Percentiles rank a stretch among this genome's conserved stretches.
phyloP scores from a whole-genome alignment of 768 basidiomycete genomes.

The Rhodosporidiobolus sp. region DNA sequence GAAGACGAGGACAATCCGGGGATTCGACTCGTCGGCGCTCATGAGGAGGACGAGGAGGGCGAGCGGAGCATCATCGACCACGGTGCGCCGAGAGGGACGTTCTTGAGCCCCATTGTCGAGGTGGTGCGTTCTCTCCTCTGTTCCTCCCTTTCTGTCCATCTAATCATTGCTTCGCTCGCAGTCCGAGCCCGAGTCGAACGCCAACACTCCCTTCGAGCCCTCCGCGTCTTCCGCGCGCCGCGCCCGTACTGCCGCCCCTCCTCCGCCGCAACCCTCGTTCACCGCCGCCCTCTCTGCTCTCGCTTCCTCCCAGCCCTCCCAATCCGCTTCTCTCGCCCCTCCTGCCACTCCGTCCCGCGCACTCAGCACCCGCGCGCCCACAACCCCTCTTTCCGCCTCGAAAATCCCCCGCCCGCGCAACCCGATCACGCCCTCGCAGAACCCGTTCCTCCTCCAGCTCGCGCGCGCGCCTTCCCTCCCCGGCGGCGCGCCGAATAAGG shows the following conservation, averaged over 20 bases:
- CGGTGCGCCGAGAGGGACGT: conserved; percentile 1
- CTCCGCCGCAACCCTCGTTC: conserved; percentile 7
- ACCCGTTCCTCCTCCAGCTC: conserved; percentile 19
- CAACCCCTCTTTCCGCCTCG: conserved; percentile 2
- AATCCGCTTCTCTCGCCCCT: not conserved
- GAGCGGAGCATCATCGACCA: conserved; percentile 8
- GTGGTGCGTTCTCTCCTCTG: conserved; percentile 12
- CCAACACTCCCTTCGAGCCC: conserved; percentile 18
- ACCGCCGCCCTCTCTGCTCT: not conserved
- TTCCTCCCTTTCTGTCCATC: not conserved
- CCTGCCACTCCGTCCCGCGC: not conserved
- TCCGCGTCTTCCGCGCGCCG: not conserved
- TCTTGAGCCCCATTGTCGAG: conserved; percentile 29
- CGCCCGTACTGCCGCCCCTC: not conserved
- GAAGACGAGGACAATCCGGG: not conserved
- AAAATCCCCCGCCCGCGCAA: conserved; percentile 28
- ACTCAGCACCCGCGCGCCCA: not conserved
- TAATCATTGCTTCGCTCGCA: not conserved
- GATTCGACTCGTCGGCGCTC: not conserved
- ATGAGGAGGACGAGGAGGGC: not conserved
- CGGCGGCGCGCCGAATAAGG: not conserved
- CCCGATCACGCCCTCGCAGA: conserved; percentile 24
- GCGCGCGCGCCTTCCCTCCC: not conserved
- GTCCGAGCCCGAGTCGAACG: conserved; percentile 36
- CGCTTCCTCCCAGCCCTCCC: too few species aligned